Evolutionary conservation across 495 filamentous ascomycete genomes (phyloP), one percentile per base, ranked within the genome.

Genomic region (Hypoxylon trugodes): DNA sequence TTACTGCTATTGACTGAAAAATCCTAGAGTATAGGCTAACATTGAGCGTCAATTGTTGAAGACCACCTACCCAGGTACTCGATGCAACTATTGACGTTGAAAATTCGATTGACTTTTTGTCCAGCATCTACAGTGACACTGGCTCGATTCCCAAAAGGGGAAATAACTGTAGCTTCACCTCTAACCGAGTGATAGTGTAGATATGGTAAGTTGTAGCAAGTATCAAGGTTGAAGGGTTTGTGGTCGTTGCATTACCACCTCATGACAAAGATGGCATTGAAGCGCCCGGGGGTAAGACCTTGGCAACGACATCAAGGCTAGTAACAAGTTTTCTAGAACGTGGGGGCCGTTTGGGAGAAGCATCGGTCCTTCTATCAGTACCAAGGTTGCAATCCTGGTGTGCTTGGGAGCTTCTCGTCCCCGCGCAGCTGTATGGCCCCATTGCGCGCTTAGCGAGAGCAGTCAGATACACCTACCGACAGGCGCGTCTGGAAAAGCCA

Each of bases 381-480:
- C 9, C 26, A 46, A 7, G 36, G 42, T 40, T 33, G 32, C 33
- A 22, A 9, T 42, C 45, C 54, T 33, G 24, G 48, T 9, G 24
- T 35, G 38, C 42, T 30, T 18, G 13, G 50, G 32, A 36, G 45
- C 24, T 21, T n/a, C 33, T 18, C 38, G 49, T 42, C 50, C 30
- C 55, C 32, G 24, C 42, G 62, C 32, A 28, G 49, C 13, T 25
- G 38, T 46, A 50, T 40, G 40, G 57, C 56, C 56, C 61, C 51
- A 52, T 66, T 45, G 19, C 36, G 38, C 55, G 38, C 36, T 19
- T 54, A 50, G 42, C 10, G 26, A 33, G 59, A 46, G 50, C 42
- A 15, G 42, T 32, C 33, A 59, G 41, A 60, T 24, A 28, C 9
- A 57, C 51, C 42, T 66, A 57, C 56, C 62, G 62, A 66, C 55